Conservation (phyloP, 805 yeast species). For the Saturnispora sekii region DNA sequence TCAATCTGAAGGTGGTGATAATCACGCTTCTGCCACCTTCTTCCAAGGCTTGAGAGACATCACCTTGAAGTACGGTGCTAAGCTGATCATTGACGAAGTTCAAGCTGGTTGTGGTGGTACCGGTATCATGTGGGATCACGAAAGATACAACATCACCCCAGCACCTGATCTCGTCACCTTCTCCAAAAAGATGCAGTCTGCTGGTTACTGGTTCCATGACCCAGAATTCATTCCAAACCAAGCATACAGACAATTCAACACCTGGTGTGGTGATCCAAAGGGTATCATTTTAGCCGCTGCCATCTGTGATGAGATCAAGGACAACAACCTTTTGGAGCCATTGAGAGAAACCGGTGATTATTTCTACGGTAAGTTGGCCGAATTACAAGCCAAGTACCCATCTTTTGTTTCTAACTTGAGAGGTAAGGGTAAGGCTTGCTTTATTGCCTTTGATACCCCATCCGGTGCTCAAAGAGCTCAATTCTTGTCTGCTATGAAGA, state of each 20-base stretch:
- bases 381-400: slow-evolving; percentile 47
- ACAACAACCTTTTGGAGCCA: slow-evolving; percentile 47
- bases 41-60: slow-evolving; percentile 78
- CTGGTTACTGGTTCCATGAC: slow-evolving; percentile 76
- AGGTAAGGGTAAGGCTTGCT: slow-evolving; percentile 68
- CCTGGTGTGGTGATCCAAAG: slow-evolving; percentile 92
- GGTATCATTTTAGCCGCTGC: slow-evolving; percentile 67
- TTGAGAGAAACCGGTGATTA: slow-evolving; percentile 58
- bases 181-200: slow-evolving; percentile 83
- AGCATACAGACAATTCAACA: slow-evolving; percentile 87
- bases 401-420: slow-evolving; percentile 44
- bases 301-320: slow-evolving; percentile 54
- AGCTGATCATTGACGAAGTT: slow-evolving; percentile 75
- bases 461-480: slow-evolving; percentile 46
- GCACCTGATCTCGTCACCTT: slow-evolving; percentile 81
- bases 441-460: slow-evolving; percentile 71
- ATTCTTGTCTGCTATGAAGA: slow-evolving; percentile 51
- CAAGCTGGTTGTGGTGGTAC: slow-evolving; percentile 90
- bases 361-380: slow-evolving; percentile 47
- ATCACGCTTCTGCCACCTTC: slow-evolving; percentile 68
- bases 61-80: slow-evolving; percentile 59
- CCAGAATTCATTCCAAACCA: slow-evolving; percentile 61
- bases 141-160: slow-evolving; percentile 65
- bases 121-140: slow-evolving; percentile 82
- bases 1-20: slow-evolving; percentile 89